Evolutionary conservation across 768 basidiomycete species (phyloP).

Genomic region (Tulasnella sp.): DNA sequence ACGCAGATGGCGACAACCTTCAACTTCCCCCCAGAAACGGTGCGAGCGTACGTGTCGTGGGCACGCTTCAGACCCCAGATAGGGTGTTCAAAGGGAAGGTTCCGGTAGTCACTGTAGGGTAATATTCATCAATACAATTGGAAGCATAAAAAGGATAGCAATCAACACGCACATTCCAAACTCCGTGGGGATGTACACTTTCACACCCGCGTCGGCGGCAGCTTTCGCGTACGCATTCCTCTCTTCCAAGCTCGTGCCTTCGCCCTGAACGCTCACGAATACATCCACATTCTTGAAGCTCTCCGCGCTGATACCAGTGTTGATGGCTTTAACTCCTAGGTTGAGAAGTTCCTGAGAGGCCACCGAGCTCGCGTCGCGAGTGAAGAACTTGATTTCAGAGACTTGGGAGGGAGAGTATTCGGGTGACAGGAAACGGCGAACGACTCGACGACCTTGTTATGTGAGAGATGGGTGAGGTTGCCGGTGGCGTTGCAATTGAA

Average conservation of each 20-base stretch:
- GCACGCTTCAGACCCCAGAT: background rate
- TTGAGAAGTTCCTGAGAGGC: constrained; percentile 25
- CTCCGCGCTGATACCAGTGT: constrained; percentile 7
- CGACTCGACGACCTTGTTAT: background rate
- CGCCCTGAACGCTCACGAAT: constrained; percentile 30
- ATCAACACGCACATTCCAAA: constrained; percentile 19
- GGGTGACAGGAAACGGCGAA: background rate
- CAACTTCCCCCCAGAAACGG: background rate
- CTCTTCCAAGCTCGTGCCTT: background rate
- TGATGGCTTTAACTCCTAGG: constrained; percentile 30
- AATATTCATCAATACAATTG: background rate
- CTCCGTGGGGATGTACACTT: constrained; percentile 17
- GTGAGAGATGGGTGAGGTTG: background rate
- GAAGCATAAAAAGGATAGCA: too few relatives aligned
- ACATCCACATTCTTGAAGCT: constrained; percentile 32
- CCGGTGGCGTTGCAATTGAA: background rate
- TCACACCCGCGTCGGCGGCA: constrained; percentile 23
- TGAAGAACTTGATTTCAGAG: constrained; percentile 28
- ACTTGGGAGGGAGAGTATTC: constrained; percentile 18
- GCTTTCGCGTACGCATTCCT: constrained; percentile 29
- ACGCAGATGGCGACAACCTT: constrained; percentile 11
- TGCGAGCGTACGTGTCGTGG: background rate
- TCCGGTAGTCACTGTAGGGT: background rate
- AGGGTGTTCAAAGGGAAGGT: background rate
- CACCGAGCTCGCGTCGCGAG: constrained; percentile 27